These are phyloP conservation scores for Fusarium oxysporum DNA, from an alignment of 2,329 filamentous ascomycete genomes.

Conservation along the genomic window DNA sequence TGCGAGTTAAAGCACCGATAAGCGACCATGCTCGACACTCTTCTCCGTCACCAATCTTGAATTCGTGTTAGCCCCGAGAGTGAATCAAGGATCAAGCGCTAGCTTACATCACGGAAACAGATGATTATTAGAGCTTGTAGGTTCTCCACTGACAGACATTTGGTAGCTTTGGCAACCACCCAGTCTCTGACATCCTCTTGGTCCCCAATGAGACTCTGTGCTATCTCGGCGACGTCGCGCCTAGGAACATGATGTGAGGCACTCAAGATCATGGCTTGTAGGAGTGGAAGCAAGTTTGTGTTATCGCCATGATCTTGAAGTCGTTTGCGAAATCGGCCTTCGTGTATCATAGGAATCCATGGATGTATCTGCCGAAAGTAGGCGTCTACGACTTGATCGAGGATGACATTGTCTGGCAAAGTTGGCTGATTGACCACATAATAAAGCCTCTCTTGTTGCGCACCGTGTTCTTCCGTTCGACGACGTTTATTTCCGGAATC, in stretches of 20 bases:
- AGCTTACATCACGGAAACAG: constrained; percentile 29
- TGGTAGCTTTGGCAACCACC: constrained; percentile 27
- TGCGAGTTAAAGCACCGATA: constrained; percentile 45
- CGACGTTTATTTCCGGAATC: constrained; percentile 11
- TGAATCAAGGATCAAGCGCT: accelerated
- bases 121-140: constrained; percentile 34
- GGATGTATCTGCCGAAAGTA: constrained; percentile 36
- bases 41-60: constrained; percentile 43
- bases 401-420: constrained; percentile 1
- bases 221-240: neutral
- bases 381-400: constrained; percentile 25
- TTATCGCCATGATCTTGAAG: constrained; percentile 15
- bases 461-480: neutral
- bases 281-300: neutral
- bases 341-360: constrained; percentile 34
- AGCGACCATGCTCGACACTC: constrained; percentile 44
- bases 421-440: neutral
- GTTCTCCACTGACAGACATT: constrained; percentile 28
- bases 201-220: neutral
- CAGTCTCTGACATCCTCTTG: neutral
- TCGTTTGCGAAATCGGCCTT: constrained; percentile 23
- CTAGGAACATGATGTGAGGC: constrained; percentile 12
- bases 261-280: constrained; percentile 26
- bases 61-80: neutral
- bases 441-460: neutral